Percentiles rank a stretch among this genome's conserved stretches.
These are phyloP conservation scores for Calonectria pteridis DNA, from an alignment of 2,329 filamentous ascomycete species.

Conservation along the genomic window DNA sequence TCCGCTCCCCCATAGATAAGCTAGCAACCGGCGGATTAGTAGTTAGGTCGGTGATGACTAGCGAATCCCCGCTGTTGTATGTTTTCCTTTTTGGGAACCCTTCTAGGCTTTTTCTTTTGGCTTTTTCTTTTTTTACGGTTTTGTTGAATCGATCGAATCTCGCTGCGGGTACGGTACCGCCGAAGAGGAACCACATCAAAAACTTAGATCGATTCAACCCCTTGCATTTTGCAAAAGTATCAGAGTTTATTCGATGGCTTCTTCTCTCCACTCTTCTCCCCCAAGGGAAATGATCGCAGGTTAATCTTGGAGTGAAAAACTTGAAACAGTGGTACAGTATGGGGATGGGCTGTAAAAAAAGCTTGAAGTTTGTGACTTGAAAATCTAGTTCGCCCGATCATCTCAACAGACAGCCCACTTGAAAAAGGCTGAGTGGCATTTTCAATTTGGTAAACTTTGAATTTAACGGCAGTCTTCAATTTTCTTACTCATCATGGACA, in stretches of 20 bases:
- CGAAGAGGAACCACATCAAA: not conserved
- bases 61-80: constrained; percentile 11
- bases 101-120: not conserved
- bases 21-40: constrained; percentile 9
- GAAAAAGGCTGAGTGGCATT: not conserved
- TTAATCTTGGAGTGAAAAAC: not conserved
- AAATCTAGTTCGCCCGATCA: not conserved
- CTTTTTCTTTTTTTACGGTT: not conserved
- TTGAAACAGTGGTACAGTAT: not conserved
- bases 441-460: not conserved
- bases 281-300: not conserved
- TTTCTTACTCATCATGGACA: not conserved
- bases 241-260: not conserved
- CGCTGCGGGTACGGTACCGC: not conserved
- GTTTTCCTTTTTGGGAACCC: not conserved
- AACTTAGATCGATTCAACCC: not conserved
- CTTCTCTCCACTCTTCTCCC: not conserved
- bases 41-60: constrained; percentile 10
- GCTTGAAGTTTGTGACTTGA: not conserved
- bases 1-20: constrained; percentile 10
- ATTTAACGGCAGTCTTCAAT: not conserved
- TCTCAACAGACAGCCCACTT: not conserved
- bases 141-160: not conserved
- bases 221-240: not conserved
- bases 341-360: not conserved